phyloP scores from a whole-genome alignment of 768 basidiomycete species.

The Aureoboletus auriporus region DNA sequence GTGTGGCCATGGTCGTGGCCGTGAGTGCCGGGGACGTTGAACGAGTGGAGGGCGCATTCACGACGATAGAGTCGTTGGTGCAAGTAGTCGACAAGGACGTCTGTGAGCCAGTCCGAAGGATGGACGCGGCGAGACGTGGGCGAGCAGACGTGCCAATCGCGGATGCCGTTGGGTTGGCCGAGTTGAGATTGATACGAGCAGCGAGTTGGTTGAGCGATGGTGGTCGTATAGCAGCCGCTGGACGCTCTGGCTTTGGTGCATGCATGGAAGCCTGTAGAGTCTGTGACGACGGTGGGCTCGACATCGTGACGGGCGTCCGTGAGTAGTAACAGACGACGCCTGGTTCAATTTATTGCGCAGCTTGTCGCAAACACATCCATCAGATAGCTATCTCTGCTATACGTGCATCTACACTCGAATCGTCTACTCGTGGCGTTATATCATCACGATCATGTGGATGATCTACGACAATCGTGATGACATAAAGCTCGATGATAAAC shows the following conservation, averaged over 20 bases:
- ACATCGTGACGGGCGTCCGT: slow-evolving; percentile 16
- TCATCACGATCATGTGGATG: too few relatives aligned
- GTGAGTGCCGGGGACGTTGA: slow-evolving; percentile 60
- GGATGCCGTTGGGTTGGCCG: slow-evolving; percentile 19
- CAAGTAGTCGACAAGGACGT: slow-evolving; percentile 49
- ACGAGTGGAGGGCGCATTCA: slow-evolving; percentile 64
- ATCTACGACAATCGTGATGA: too few relatives aligned
- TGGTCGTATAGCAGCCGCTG: slow-evolving; percentile 38
- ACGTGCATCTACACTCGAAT: too few relatives aligned
- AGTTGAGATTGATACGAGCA: slow-evolving; percentile 61
- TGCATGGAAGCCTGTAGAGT: slow-evolving; percentile 30
- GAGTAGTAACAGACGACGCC: slow-evolving; percentile 11
- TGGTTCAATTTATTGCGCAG: too few relatives aligned
- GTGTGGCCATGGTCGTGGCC: slow-evolving; percentile 39
- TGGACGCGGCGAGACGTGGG: slow-evolving; percentile 71
- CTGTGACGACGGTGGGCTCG: slow-evolving; percentile 28
- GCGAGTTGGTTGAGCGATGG: slow-evolving; percentile 82
- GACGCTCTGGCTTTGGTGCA: slow-evolving; percentile 36
- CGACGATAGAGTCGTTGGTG: slow-evolving; percentile 58
- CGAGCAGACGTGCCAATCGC: slow-evolving; percentile 36
- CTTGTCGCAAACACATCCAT: too few relatives aligned
- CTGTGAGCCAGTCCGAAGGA: slow-evolving; percentile 59
- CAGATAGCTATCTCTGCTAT: too few relatives aligned
- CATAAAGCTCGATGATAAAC: too few relatives aligned
- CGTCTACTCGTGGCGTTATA: too few relatives aligned